These are phyloP conservation scores for Herpetomonas samuelpessoai DNA, from an alignment of 208 protist genomes.

Conservation along the genomic window DNA sequence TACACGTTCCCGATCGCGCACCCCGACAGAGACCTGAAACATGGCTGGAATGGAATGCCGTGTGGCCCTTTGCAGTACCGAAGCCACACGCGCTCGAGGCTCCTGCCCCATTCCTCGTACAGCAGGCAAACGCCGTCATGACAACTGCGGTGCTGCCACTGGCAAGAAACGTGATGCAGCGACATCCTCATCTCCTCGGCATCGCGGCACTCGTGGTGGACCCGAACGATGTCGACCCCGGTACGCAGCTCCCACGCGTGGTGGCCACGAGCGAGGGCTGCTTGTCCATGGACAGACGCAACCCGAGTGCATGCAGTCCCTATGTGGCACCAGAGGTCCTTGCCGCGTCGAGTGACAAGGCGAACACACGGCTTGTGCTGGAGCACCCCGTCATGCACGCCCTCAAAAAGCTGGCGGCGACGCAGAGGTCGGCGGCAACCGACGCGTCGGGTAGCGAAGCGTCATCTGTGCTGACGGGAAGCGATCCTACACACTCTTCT, in stretches of 20 bases:
- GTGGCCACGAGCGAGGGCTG: constrained; percentile 47
- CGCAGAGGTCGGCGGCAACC: constrained; percentile 12
- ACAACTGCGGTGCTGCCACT: constrained; percentile 23
- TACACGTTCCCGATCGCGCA: constrained; percentile 43
- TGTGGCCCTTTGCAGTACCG: constrained; percentile 76
- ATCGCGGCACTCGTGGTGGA: not conserved
- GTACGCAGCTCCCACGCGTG: constrained; percentile 8
- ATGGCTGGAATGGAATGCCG: constrained; percentile 47
- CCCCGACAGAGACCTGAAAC: constrained; percentile 41
- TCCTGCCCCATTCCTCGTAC: constrained; percentile 15
- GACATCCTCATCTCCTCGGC: not conserved
- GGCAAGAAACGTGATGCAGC: not conserved
- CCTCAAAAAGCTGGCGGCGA: constrained; percentile 51
- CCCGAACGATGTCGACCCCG: constrained; percentile 9
- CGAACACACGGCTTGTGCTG: constrained; percentile 23
- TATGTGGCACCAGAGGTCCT: too few relatives aligned
- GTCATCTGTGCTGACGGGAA: too few relatives aligned
- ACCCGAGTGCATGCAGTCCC: constrained; percentile 29
- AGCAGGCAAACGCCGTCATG: constrained; percentile 20
- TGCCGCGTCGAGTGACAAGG: too few relatives aligned
- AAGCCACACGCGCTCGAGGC: constrained; percentile 29
- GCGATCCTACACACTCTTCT: too few relatives aligned
- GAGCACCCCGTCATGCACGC: constrained; percentile 79
- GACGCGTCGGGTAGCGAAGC: not conserved
- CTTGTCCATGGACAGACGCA: constrained; percentile 23